Percentiles rank a stretch among this genome's conserved stretches.
These are phyloP conservation scores for Saposhnikovia divaricata DNA, from an alignment of 129 eudicot species.

Conservation along the genomic window DNA sequence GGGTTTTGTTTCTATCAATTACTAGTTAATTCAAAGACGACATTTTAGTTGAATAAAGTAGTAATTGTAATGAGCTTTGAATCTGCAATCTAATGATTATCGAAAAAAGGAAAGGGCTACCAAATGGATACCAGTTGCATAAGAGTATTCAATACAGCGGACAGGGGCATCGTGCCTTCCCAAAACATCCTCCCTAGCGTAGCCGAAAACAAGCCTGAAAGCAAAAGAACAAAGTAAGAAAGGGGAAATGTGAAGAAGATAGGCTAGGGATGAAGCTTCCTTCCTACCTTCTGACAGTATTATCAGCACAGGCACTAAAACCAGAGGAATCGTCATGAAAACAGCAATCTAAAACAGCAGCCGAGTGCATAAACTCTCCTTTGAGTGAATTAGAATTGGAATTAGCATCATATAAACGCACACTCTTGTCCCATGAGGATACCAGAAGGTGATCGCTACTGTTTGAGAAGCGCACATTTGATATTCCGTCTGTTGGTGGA, in stretches of 20 bases:
- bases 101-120: too few relatives aligned
- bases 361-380: conserved; percentile 94
- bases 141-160: conserved; percentile 84
- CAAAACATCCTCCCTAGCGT: conserved; percentile 75
- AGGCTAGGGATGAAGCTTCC: too few relatives aligned
- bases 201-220: conserved; percentile 74
- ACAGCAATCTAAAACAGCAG: conserved; percentile 87
- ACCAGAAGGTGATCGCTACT: conserved; percentile 84
- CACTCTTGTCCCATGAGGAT: conserved; percentile 96
- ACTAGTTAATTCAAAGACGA: too few relatives aligned
- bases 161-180: conserved; percentile 91
- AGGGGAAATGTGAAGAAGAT: too few relatives aligned
- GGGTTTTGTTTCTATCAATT: too few relatives aligned
- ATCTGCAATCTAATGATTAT: too few relatives aligned
- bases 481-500: conserved; percentile 83
- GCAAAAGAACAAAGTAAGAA: not conserved
- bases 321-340: conserved; percentile 95
- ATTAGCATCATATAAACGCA: conserved; percentile 81
- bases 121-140: conserved; percentile 46
- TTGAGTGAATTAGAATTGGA: conserved; percentile 35
- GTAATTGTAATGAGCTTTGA: too few relatives aligned
- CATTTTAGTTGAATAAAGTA: too few relatives aligned
- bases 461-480: conserved; percentile 82
- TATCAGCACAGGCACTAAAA: conserved; percentile 74
- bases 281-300: conserved; percentile 30